Base-by-base conservation (phyloP, 73 alveolate species). In the Paraurostyla sp. region DNA sequence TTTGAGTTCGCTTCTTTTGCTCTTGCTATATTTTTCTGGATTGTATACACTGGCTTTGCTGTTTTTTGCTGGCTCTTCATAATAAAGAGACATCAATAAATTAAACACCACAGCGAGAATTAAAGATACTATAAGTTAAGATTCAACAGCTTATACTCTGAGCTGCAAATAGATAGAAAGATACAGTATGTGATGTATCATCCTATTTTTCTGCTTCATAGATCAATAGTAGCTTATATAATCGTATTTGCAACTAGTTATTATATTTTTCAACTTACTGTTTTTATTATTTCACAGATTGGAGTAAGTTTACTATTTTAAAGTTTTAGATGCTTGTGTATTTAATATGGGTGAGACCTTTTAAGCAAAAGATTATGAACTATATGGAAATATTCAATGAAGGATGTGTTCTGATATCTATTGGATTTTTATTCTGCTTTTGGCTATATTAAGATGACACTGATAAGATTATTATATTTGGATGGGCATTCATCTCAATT, bases 171-270 rank as follows among this genome's bases (percentile, higher is more conserved):
- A 38, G 25, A 32, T 11, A 32, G 58, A 18, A 1, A 15, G 16
- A 38, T 0, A 7, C n/a, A n/a, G n/a, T 38, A 65, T 65, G 42
- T 65, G 6, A 33, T 65, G 0, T 65, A 65, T 35, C 25, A 65
- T 40, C 82, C 82, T 7, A 13, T 38, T 15, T 65, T 65, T 22
- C 41, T 65, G 46, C 9, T 40, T 9, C 82, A 65, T 65, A 32
- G 82, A 65, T 11, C 82, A 40, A 65, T 65, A 9, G 41, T 65
- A 18, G 82, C 82, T 65, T 65, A 65, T 65, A 65, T 65, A 58
- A 33, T 65, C 1, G 25, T 65, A 1, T 65, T 65, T 38, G 56
- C 41, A 3, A 32, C 41, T 38, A 6, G 32, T 13, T 15, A 11
- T 30, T 65, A 16, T 65, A 38, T 38, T 65, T 33, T n/a, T 22